Conservation (phyloP, 169 alveolate species). For the Plasmodium inui region DNA sequence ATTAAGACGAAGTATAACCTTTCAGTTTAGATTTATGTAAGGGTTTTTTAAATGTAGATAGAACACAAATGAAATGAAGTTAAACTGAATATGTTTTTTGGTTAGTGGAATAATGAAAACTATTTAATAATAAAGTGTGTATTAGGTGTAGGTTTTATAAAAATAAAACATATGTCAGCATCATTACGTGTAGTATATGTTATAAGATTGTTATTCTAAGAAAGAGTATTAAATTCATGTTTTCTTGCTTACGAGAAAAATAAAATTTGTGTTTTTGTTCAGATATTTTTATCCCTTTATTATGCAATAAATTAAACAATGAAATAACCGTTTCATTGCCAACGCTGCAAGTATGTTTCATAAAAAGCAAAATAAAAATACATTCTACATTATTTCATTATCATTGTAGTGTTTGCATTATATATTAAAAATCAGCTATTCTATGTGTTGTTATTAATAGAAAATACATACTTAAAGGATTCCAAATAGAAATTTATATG, state of each 20-base stretch:
- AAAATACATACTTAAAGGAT: background rate
- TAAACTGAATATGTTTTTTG: background rate
- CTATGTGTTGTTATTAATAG: background rate
- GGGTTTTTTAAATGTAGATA: background rate
- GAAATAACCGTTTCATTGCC: background rate
- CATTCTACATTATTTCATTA: background rate
- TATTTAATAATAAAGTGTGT: background rate
- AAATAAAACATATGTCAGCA: background rate
- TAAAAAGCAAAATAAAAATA: background rate
- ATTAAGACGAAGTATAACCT: background rate
- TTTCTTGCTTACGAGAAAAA: background rate
- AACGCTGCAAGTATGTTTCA: background rate
- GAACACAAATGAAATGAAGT: background rate
- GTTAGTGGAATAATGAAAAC: background rate
- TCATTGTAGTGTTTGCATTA: background rate
- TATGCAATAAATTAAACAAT: background rate
- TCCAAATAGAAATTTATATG: background rate
- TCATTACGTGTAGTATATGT: background rate
- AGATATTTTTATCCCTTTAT: background rate
- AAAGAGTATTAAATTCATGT: background rate
- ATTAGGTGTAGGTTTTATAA: background rate
- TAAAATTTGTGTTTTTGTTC: background rate
- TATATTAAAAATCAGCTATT: background rate
- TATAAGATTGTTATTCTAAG: background rate
- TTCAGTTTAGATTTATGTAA: background rate